A percentile compares a stretch with the other conserved stretches of the same genome.
phyloP scores from a whole-genome alignment of 495 filamentous ascomycete genomes.

The Neurospora sp. region DNA sequence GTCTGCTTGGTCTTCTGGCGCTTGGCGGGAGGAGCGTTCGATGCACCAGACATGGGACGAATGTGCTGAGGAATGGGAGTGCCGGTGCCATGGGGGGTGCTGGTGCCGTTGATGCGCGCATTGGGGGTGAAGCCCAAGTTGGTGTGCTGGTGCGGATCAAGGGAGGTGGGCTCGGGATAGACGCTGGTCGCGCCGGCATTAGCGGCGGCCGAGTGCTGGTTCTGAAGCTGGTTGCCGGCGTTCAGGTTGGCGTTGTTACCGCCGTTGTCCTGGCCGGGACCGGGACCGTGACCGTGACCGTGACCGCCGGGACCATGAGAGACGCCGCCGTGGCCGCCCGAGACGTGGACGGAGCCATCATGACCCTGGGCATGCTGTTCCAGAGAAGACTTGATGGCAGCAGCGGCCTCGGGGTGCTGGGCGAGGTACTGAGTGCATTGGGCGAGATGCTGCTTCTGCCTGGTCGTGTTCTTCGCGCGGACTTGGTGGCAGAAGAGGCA shows the following conservation, averaged over 20 bases:
- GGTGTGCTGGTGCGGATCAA: conserved; percentile 1
- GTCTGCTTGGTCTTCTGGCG: conserved; percentile 13
- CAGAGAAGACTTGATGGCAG: conserved; percentile 5
- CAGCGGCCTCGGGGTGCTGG: conserved; percentile 16
- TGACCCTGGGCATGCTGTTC: neutral
- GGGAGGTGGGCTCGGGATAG: neutral
- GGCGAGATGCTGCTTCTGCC: conserved; percentile 21
- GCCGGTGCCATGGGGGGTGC: conserved; percentile 17
- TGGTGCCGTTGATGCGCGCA: conserved; percentile 18
- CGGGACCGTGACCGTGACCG: neutral
- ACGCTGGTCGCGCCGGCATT: conserved; percentile 2
- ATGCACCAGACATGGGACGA: conserved; percentile 7
- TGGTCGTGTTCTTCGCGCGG: conserved; percentile 23
- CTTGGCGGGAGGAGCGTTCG: conserved; percentile 17
- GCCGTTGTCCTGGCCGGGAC: neutral
- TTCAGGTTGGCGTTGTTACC: neutral
- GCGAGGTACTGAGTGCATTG: conserved; percentile 16
- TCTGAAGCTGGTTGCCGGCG: neutral
- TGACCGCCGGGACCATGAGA: neutral
- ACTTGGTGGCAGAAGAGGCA: conserved; percentile 18
- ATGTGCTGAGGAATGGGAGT: conserved; percentile 9
- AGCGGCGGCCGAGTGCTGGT: neutral
- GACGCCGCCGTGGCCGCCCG: neutral
- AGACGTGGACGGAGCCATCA: neutral
- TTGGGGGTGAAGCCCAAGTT: conserved; percentile 19